phyloP scores from a whole-genome alignment of 106 monocot genomes.

The Allium cepa region DNA sequence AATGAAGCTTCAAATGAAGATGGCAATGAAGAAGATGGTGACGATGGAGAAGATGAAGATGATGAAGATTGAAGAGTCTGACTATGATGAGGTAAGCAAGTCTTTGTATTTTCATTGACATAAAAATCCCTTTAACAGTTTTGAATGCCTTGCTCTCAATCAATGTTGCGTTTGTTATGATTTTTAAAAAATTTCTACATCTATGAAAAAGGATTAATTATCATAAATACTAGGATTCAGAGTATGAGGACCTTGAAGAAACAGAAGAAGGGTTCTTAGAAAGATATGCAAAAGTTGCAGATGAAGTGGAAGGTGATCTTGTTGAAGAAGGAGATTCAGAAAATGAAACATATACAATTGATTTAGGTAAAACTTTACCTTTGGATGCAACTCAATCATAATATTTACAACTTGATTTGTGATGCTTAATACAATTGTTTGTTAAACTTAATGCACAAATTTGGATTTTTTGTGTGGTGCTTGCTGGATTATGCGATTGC shows the following conservation, averaged over 20 bases:
- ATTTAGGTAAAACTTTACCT: conserved; percentile 36
- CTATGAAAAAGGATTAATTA: no score
- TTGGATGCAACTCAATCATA: no score
- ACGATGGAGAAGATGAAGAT: conserved; percentile 15
- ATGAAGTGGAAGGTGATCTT: conserved; percentile 31
- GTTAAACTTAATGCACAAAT: no score
- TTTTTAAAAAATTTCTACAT: no score
- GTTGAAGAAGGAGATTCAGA: conserved; percentile 56
- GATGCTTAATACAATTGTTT: no score
- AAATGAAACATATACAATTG: conserved; percentile 41
- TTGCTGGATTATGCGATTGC: no score
- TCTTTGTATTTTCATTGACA: neutral
- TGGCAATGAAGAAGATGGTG: conserved; percentile 26
- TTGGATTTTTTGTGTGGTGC: no score
- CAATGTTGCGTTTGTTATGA: no score
- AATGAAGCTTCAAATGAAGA: conserved; percentile 24
- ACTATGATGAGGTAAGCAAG: conserved; percentile 37
- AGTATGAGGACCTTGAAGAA: conserved; percentile 57
- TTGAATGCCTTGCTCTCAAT: no score
- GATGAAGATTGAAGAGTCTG: conserved; percentile 13
- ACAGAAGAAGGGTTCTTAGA: conserved; percentile 76
- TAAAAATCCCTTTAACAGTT: no score
- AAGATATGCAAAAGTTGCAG: conserved; percentile 66
- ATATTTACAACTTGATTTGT: no score
- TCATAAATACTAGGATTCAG: conserved; percentile 44